Conservation (phyloP, 1,139 yeast genomes). For the Kazachstania sp. region DNA sequence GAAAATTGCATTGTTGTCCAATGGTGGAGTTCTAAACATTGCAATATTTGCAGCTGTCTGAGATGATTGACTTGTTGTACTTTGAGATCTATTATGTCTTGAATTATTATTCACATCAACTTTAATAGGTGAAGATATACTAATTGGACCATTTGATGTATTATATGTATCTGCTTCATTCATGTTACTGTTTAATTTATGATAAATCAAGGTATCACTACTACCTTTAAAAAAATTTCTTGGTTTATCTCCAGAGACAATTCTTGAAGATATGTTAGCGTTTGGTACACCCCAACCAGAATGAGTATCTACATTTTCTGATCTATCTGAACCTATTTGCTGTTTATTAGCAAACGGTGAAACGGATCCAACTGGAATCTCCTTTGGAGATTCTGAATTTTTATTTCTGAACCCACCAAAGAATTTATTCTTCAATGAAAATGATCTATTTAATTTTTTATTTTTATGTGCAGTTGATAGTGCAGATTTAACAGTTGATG, state of each 20-base stretch:
- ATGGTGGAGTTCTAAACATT: constrained; percentile 26
- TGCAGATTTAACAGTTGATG: background rate
- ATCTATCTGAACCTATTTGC: too few species aligned
- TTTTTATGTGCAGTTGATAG: background rate
- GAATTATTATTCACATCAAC: background rate
- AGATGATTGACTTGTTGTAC: background rate
- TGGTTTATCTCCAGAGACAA: constrained; percentile 8
- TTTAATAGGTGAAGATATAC: background rate
- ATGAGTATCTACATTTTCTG: background rate
- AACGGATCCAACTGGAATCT: background rate
- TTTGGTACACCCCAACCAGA: constrained; percentile 2
- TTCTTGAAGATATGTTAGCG: background rate
- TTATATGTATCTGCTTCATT: background rate
- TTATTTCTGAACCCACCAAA: constrained; percentile 18
- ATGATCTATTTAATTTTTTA: constrained; percentile 20
- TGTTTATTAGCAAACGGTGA: background rate
- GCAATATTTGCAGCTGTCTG: constrained; percentile 13
- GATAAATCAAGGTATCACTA: constrained; percentile 23
- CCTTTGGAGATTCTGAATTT: constrained; percentile 2
- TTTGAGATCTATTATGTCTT: background rate
- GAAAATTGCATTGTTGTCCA: constrained; percentile 8
- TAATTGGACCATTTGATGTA: background rate
- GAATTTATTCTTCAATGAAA: constrained; percentile 22
- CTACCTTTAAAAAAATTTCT: constrained; percentile 17
- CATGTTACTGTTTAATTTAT: background rate